A percentile compares a stretch with the other conserved stretches of the same genome.
These are phyloP conservation scores for Hortaea sp. DNA, from an alignment of 2,329 filamentous ascomycete species.

Conservation along the genomic window DNA sequence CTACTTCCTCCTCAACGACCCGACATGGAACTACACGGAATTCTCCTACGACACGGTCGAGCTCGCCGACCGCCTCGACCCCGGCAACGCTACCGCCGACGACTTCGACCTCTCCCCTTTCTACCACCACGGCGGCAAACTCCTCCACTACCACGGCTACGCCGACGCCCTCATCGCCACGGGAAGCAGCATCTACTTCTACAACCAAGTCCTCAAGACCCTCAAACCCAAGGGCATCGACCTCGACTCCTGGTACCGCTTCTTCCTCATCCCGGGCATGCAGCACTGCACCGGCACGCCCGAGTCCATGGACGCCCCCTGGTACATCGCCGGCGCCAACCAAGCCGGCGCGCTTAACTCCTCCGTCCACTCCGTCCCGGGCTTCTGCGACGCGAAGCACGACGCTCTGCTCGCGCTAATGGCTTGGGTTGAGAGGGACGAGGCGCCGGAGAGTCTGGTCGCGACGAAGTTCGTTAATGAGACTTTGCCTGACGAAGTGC, in stretches of 20 bases:
- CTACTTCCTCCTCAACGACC: slow-evolving; percentile 32
- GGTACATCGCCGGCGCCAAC: slow-evolving; percentile 35
- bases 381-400: slow-evolving; percentile 24
- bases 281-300: slow-evolving; percentile 31
- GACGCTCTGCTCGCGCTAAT: slow-evolving; percentile 28
- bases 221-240: slow-evolving; percentile 26
- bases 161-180: slow-evolving; percentile 39
- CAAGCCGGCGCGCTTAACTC: slow-evolving; percentile 19
- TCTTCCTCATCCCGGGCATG: slow-evolving; percentile 38
- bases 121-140: slow-evolving; percentile 32
- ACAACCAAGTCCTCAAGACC: slow-evolving; percentile 33
- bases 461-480: slow-evolving; percentile 28
- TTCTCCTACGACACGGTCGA: slow-evolving; percentile 31
- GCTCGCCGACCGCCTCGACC: slow-evolving; percentile 32
- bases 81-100: slow-evolving; percentile 41
- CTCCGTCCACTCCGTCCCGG: slow-evolving; percentile 20
- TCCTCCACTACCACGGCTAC: slow-evolving; percentile 36
- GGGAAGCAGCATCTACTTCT: slow-evolving; percentile 42
- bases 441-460: slow-evolving; percentile 26
- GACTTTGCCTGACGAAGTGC: slow-evolving; percentile 18
- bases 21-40: slow-evolving; percentile 29
- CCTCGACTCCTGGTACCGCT: slow-evolving; percentile 32
- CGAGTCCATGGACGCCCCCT: slow-evolving; percentile 29
- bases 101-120: slow-evolving; percentile 40
- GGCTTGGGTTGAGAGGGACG: slow-evolving; percentile 29